phyloP scores from a whole-genome alignment of 257 asterid species.

The Rhazya stricta region DNA sequence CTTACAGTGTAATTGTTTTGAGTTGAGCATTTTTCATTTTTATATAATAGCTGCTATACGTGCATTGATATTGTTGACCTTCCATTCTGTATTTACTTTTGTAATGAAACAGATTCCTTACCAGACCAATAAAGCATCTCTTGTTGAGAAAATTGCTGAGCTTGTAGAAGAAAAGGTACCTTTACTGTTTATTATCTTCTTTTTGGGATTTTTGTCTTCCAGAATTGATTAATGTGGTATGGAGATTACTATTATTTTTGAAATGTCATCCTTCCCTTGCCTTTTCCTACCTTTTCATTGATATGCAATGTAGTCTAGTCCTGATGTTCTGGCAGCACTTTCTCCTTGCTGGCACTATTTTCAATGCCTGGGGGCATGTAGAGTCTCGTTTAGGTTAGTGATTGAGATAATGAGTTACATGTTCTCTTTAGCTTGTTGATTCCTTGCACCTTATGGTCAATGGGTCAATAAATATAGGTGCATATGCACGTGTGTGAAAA shows the following conservation, averaged over 20 bases:
- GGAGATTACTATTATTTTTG: background rate
- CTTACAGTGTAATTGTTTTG: background rate
- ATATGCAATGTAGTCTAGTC: background rate
- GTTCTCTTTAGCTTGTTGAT: background rate
- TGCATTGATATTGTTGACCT: no score
- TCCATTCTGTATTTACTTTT: constrained; percentile 17
- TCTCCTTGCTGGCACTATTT: background rate
- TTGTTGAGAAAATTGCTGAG: constrained; percentile 90
- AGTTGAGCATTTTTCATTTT: background rate
- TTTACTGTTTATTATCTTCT: background rate
- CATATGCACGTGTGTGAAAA: no score
- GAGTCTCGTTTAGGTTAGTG: background rate
- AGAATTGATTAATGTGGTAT: background rate
- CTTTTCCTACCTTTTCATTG: background rate
- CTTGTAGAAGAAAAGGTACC: constrained; percentile 90
- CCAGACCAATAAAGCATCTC: constrained; percentile 95
- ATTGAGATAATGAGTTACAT: background rate
- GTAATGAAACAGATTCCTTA: constrained; percentile 72
- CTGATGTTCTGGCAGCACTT: background rate
- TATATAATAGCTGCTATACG: background rate
- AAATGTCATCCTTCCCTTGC: background rate
- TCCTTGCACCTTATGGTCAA: background rate
- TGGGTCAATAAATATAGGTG: no score
- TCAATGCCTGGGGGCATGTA: background rate
- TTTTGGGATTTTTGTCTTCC: background rate